Evolutionary conservation across 2,329 filamentous ascomycete genomes (phyloP).

Genomic region (Lecanosticta acicola): DNA sequence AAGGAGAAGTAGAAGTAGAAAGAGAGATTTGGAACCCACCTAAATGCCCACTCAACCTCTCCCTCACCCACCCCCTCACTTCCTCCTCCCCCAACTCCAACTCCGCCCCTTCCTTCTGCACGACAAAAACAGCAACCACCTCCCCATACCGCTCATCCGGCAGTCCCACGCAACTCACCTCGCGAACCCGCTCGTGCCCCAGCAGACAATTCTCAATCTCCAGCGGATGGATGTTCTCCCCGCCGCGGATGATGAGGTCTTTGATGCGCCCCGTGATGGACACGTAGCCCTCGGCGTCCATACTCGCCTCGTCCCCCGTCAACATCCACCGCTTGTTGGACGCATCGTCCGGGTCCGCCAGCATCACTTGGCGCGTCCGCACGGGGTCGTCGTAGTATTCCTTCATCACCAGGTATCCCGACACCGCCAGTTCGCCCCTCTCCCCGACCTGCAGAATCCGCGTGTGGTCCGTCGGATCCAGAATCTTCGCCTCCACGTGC

Average conservation of each 20-base stretch:
- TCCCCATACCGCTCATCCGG: constrained; percentile 81
- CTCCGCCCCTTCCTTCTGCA: constrained; percentile 45
- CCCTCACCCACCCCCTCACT: constrained; percentile 66
- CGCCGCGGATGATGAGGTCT: constrained; percentile 88
- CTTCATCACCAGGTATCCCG: constrained; percentile 84
- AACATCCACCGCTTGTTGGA: constrained; percentile 72
- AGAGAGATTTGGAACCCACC: constrained; percentile 40
- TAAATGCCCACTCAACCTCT: constrained; percentile 65
- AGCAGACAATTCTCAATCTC: constrained; percentile 88
- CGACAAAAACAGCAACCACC: constrained; percentile 76
- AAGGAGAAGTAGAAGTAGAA: too few relatives aligned
- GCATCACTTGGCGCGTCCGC: constrained; percentile 63
- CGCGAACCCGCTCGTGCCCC: constrained; percentile 61
- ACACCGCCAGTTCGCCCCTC: constrained; percentile 73
- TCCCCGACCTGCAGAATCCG: constrained; percentile 58
- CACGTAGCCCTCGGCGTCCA: constrained; percentile 78
- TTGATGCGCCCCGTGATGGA: constrained; percentile 88
- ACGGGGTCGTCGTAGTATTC: constrained; percentile 76
- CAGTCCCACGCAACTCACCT: constrained; percentile 78
- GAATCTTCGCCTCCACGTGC: constrained; percentile 73
- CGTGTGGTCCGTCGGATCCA: constrained; percentile 59
- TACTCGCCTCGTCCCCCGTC: constrained; percentile 83
- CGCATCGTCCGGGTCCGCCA: constrained; percentile 50
- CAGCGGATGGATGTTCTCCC: constrained; percentile 92
- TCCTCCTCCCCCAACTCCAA: constrained; percentile 49